Percentiles rank a stretch among this genome's conserved stretches.
These are phyloP conservation scores for Kodamaea leandrae DNA, from an alignment of 805 yeast species.

Conservation along the genomic window DNA sequence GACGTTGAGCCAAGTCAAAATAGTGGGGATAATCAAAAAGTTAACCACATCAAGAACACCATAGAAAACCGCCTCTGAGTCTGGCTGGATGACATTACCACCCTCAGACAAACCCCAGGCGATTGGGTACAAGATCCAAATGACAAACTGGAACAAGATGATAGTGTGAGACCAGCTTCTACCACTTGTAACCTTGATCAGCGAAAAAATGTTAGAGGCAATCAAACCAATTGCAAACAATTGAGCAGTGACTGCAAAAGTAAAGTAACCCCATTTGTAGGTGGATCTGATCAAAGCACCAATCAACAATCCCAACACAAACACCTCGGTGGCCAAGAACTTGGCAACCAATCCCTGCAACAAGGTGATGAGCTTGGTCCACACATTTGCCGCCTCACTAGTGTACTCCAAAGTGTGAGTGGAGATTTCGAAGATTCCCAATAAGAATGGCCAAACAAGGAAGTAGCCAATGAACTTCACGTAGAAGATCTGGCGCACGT, in stretches of 20 bases:
- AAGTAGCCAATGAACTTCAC: slow-evolving; percentile 58
- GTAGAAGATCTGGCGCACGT: slow-evolving; percentile 53
- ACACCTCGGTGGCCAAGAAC: slow-evolving; percentile 44
- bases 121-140: slow-evolving; percentile 50
- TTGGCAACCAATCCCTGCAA: slow-evolving; percentile 41
- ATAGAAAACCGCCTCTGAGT: slow-evolving; percentile 56
- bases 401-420: slow-evolving; percentile 30
- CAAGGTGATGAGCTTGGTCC: slow-evolving; percentile 26
- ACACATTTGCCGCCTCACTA: slow-evolving; percentile 29
- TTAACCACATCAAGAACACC: slow-evolving; percentile 54
- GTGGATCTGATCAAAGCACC: slow-evolving; percentile 53
- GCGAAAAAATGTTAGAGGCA: slow-evolving; percentile 9
- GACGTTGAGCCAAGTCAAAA: slow-evolving; percentile 29
- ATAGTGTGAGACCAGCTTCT: slow-evolving; percentile 12
- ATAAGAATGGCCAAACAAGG: slow-evolving; percentile 47
- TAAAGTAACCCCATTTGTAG: slow-evolving; percentile 70
- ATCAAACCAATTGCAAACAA: slow-evolving; percentile 39
- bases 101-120: slow-evolving; percentile 59
- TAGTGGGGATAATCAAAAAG: slow-evolving; percentile 42
- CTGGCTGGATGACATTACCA: slow-evolving; percentile 59
- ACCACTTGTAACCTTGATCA: slow-evolving; percentile 7
- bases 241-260: slow-evolving; percentile 48
- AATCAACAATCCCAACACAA: slow-evolving; percentile 53
- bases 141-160: slow-evolving; percentile 32
- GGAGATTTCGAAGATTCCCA: slow-evolving; percentile 32